Evolutionary conservation across 73 alveolate species (phyloP), one percentile per base, ranked within the genome.

Genomic region (Blepharisma stoltei): DNA sequence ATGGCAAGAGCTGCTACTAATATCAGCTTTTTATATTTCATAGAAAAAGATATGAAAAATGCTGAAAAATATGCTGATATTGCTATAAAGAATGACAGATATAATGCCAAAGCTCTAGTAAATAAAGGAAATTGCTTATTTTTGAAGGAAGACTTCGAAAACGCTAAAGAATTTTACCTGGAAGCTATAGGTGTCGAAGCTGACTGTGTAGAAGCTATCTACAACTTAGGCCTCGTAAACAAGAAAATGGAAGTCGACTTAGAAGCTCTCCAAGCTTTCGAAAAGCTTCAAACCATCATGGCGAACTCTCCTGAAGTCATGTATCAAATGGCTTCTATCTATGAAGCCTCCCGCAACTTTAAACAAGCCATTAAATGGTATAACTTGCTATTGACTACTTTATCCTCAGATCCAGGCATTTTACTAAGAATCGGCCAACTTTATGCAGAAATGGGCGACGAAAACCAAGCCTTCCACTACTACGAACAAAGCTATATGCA

Each of bases 171-270:
- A 83, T 93, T 93, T 78, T 97, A 93, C 88, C 89, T 97, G 45
- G 99, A 97, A 87, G 99, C 99, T 27, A 97, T 97, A 54, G 99
- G 99, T 21, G 99, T 97, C 6, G 99, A 97, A 81, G 99, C 99
- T 54, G 99, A 97, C 78, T 97, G 99, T 79, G 93, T 97, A n/a
- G 99, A 97, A 83, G 99, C 99, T 41, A 94, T 97, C 85, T 97
- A 96, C 92, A 97, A 97, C 90, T 92, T 97, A 46, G 99, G 99
- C 25, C 90, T 96, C 84, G 99, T 71, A 2, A 55, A 92, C 81
- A 89, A 88, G 75, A 79, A 94, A 54, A 84, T 94, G 86, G 95
- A 88, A 54, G 87, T 87, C 50, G 87, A 82, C 70, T 89, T 89
- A 79, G 99, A 96, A 84, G 95, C 98, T 20, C 85, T 96, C 50